Base-by-base conservation (phyloP, 805 yeast species). In the Saccharomycopsis sp. region DNA sequence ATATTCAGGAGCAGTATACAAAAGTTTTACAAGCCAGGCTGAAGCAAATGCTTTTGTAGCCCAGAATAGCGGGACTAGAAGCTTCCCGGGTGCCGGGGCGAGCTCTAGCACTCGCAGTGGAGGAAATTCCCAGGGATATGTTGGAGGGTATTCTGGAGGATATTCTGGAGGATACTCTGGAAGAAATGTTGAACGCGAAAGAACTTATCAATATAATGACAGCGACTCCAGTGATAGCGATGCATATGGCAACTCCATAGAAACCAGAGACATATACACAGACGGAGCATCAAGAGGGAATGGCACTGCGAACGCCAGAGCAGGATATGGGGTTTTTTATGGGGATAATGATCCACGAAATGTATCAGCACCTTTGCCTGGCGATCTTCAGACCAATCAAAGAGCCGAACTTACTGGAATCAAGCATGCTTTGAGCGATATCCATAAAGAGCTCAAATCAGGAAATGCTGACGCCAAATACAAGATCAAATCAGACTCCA, bases 261-360 rank as follows among this genome's bases (percentile, higher is more conserved):
- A 29, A 29, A 5, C 37, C 24, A n/a, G 40, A 12, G 53, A 44
- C 14, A 73, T 89, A 0, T 91, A 80, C 65, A 84, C 89, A 20
- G 97, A 91, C 69, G 97, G 97, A 0, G 87, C 96, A 0, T 75
- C 84, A 0, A 71, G 83, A 8, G 77, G 80, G 2, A 85, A 86
- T 64, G 91, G 90, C 0, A 71, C 65, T 20, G 51, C 54, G 0
- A 62, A 63, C 7, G 73, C 78, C 0, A 57, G 64, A 2, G 83
- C 85, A 0, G 97, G 97, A 0, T 83, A 79, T 65, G 97, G 97
- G 23, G 87, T 87, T 0, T 89, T 73, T 67, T 89, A 78, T 67
- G 91, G 90, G 0, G 71, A 63, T 0, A 65, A 69, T 40, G 86
- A 84, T 64, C 59, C 75, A 1, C 69, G 86, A 51, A 87, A 87